Evolutionary conservation across 306 rosid genomes (phyloP).

Genomic region (Castanea crenata): DNA sequence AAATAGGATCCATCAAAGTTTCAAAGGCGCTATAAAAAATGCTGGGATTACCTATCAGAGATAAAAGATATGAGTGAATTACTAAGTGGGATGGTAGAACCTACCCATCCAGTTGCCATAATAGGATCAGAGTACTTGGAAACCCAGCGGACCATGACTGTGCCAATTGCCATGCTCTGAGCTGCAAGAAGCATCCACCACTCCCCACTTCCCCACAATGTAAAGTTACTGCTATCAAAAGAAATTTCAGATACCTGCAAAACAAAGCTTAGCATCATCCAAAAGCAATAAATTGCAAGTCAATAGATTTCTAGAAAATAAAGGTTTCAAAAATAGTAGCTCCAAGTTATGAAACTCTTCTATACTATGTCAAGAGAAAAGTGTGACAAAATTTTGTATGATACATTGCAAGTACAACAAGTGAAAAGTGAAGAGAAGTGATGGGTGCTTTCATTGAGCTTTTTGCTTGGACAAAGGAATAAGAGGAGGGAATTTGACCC

Average conservation of each 20-base stretch:
- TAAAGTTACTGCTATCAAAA: constrained; percentile 62
- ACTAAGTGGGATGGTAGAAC: constrained; percentile 22
- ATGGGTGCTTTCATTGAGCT: background rate
- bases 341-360: background rate
- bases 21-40: constrained; percentile 1
- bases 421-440: background rate
- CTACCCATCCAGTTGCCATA: constrained; percentile 99
- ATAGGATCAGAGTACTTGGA: constrained; percentile 90
- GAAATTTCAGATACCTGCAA: constrained; percentile 66
- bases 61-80: background rate
- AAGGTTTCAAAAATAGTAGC: background rate
- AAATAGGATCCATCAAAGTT: background rate
- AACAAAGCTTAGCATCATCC: background rate
- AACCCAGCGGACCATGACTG: constrained; percentile 99
- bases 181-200: constrained; percentile 99
- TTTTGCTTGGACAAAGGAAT: background rate
- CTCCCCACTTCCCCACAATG: constrained; percentile 97
- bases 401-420: background rate
- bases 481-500: background rate
- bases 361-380: background rate
- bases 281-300: constrained; percentile 5
- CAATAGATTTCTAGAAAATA: constrained; percentile 3
- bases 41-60: constrained; percentile 7
- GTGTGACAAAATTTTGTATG: background rate
- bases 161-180: constrained; percentile 98